Evolutionary conservation across 371 early-diverging fungal genomes (phyloP), one percentile per base, ranked within the genome.

Genomic region (Mucor indicus): DNA sequence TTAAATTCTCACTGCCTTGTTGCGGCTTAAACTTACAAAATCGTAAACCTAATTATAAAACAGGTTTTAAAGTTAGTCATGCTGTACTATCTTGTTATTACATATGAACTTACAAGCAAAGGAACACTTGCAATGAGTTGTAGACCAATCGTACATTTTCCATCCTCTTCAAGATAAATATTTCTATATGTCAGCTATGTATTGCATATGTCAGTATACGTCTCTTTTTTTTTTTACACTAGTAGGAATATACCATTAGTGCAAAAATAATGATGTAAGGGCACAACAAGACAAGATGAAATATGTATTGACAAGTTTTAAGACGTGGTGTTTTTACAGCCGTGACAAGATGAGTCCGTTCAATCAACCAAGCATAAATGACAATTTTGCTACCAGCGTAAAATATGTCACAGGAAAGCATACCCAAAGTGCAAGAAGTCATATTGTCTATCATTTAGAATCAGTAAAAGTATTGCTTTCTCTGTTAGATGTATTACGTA

Each of bases 301-400:
- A 55, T 19, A 53, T 64, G 53, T 79, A 81, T 41, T 68, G 57
- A 16, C 50, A 36, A 13, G 73, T 70, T 21, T 61, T 66, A 16
- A 72, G 20, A 5, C 77, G 68, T 12, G 64, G 44, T 3, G 71
- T 68, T 27, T 70, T 72, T 15, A 76, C 67, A 32, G 69, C 66
- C 9, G 66, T 70, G 6, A 76, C 77, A 17, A 76, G 44, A 33
- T 70, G 64, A 9, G 72, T 67, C 47, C 73, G 67, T 42, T 76
- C 77, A 48, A 72, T 58, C 6, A 76, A 55, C 73, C 75, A 75
- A 16, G 71, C 71, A 47, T 75, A 75, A 17, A 67, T 64, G 22
- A 64, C 54, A 29, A 75, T 63, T 36, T 75, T 75, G 56, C 69
- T 75, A 13, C 69, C 76, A 41, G 76, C 76, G 49, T 75, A 75